Conservation (phyloP, 768 basidiomycete species). For the Mycena latifolia region DNA sequence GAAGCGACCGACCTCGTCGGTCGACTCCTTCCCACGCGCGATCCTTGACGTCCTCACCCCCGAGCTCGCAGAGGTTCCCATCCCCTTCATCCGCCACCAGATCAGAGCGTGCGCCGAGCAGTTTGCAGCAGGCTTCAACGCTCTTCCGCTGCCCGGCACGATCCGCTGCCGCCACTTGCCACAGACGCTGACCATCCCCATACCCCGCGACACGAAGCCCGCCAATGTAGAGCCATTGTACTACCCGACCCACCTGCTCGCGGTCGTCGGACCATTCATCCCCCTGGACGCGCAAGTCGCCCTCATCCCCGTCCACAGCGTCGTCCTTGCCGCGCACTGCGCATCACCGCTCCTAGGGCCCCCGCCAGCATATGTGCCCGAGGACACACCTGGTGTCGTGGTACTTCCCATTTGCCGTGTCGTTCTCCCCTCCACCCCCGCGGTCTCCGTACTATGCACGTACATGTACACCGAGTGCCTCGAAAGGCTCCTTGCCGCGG, state of each 20-base stretch:
- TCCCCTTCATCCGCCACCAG: slow-evolving; percentile 58
- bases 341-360: slow-evolving; percentile 45
- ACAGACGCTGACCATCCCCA: not conserved
- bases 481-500: slow-evolving; percentile 32
- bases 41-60: slow-evolving; percentile 57
- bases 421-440: slow-evolving; percentile 57
- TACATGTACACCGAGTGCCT: slow-evolving; percentile 63
- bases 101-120: not conserved
- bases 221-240: not conserved
- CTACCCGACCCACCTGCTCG: slow-evolving; percentile 28
- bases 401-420: slow-evolving; percentile 61
- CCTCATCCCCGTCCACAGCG: slow-evolving; percentile 54
- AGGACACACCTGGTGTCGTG: slow-evolving; percentile 30
- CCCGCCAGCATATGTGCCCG: not conserved
- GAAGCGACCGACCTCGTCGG: no score
- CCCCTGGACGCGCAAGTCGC: not conserved
- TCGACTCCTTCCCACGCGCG: no score
- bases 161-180: not conserved
- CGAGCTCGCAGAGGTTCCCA: slow-evolving; percentile 54
- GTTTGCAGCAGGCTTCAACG: slow-evolving; percentile 13
- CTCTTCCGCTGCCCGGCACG: not conserved
- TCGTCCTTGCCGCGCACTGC: slow-evolving; percentile 53
- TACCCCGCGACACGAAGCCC: not conserved
- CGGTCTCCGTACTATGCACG: slow-evolving; percentile 55
- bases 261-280: not conserved